Evolutionary conservation across 2,329 filamentous ascomycete genomes (phyloP), one percentile per base, ranked within the genome.

Genomic region (Monosporascus ibericus): DNA sequence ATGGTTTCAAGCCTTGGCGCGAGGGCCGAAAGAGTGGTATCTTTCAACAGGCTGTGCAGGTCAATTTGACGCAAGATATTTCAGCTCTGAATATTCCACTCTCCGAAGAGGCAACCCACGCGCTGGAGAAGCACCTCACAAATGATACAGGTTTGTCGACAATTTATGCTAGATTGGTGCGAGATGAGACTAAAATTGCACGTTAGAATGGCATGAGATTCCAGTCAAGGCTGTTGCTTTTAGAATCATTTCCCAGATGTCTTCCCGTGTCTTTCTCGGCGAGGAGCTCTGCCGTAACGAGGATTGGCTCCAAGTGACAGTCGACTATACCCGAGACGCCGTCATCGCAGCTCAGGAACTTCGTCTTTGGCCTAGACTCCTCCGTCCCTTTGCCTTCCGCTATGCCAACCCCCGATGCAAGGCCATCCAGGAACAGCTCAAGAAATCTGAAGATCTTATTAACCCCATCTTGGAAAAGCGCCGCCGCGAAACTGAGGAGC

Each of bases 221-320:
- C 53, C 52, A n/a, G 57, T 75, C 24, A 59, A 61, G 6, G 54
- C 60, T 1, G 54, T 63, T 17, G 34, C 73, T 9, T 66, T 72
- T 1, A 61, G 67, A 17, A 56, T 75, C 2, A 66, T 80, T 3
- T 70, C 73, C 18, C 72, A 74, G 17, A 53, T 80, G 22, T 76
- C 75, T 0, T 72, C 75, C 0, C 67, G 74, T 9, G 65, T 76
- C 9, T 78, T 79, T 48, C 57, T 78, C 2, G 75, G 76, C 5
- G 55, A 66, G 3, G 64, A 70, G 27, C 59, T 76, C 7, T 73
- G 71, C 58, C 69, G 71, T 22, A 65, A 77, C 52, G 58, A 70
- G 18, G 64, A 68, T 17, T 79, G 75, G 75, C 60, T 78, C 14
- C 50, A 65, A 0, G 65, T 74, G 46, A 63, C 68, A 48, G 58